These are phyloP conservation scores for Capsicum chinense DNA, from an alignment of 257 asterid species.

Conservation along the genomic window DNA sequence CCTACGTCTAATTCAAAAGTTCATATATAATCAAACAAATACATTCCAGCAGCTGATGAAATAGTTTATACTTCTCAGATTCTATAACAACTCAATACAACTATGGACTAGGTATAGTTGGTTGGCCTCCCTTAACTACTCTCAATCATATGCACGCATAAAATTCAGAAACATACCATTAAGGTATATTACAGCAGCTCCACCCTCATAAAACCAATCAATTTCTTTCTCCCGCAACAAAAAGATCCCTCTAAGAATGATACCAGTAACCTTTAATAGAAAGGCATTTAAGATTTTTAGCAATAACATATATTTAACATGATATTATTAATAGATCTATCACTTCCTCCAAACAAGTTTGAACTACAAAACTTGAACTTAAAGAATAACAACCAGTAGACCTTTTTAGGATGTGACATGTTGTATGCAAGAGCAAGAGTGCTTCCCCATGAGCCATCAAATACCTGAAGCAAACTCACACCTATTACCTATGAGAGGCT, in stretches of 20 bases:
- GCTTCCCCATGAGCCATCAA: conserved; percentile 99
- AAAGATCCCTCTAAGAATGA: conserved; percentile 92
- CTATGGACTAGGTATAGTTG: neutral
- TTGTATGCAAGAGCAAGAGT: conserved; percentile 92
- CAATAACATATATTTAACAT: neutral
- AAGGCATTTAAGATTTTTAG: conserved; percentile 25
- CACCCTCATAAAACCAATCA: conserved; percentile 98
- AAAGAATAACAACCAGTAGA: conserved; percentile 36
- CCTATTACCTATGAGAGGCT: conserved; percentile 31
- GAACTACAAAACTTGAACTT: conserved; percentile 25
- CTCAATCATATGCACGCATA: conserved; percentile 21
- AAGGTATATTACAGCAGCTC: conserved; percentile 96
- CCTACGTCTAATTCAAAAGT: neutral
- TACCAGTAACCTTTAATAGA: conserved; percentile 74
- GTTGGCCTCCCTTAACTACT: neutral
- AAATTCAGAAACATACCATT: conserved; percentile 61
- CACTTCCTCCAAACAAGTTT: neutral
- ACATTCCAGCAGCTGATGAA: conserved; percentile 16
- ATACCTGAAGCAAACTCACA: conserved; percentile 63
- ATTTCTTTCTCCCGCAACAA: conserved; percentile 92
- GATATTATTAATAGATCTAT: conserved; percentile 11
- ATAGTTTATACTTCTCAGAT: conserved; percentile 22
- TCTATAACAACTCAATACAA: neutral
- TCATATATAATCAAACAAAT: neutral
- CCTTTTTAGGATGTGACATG: conserved; percentile 89